A percentile compares a stretch with the other conserved stretches of the same genome.
Evolutionary conservation across 139 green algal species (phyloP).

Genomic region (Volvox reticuliferus): DNA sequence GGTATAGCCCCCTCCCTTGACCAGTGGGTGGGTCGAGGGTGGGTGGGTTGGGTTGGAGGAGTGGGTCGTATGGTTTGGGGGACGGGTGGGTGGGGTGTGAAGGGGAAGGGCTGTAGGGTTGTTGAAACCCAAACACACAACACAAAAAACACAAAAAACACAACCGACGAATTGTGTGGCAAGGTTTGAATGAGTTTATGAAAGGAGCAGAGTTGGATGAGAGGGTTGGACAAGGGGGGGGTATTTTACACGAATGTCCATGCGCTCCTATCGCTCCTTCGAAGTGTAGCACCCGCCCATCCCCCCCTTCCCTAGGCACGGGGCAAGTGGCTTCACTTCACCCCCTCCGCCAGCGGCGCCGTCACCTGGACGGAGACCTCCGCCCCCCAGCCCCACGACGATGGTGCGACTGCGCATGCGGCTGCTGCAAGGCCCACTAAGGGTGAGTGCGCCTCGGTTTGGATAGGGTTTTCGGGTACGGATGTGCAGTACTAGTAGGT

Average conservation of each 20-base stretch:
- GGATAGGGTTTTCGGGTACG: not conserved
- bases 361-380: constrained; percentile 78
- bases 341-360: constrained; percentile 80
- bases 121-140: no score
- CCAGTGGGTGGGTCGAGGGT: not conserved
- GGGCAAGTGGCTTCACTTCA: constrained; percentile 69
- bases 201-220: no score
- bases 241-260: no score
- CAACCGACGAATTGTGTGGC: no score
- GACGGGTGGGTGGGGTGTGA: not conserved
- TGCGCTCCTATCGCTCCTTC: not conserved
- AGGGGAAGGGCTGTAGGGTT: no score
- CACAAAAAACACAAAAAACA: no score
- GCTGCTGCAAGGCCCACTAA: constrained; percentile 34
- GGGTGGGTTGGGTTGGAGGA: not conserved
- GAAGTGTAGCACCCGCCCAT: not conserved
- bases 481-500: no score
- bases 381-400: not conserved
- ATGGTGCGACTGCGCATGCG: not conserved
- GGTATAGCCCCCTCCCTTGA: no score
- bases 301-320: not conserved
- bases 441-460: not conserved
- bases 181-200: no score
- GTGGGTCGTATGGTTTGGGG: not conserved
- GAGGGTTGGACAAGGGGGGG: no score